Evolutionary conservation across 768 basidiomycete species (phyloP).

Genomic region (Boletus barrowsii): DNA sequence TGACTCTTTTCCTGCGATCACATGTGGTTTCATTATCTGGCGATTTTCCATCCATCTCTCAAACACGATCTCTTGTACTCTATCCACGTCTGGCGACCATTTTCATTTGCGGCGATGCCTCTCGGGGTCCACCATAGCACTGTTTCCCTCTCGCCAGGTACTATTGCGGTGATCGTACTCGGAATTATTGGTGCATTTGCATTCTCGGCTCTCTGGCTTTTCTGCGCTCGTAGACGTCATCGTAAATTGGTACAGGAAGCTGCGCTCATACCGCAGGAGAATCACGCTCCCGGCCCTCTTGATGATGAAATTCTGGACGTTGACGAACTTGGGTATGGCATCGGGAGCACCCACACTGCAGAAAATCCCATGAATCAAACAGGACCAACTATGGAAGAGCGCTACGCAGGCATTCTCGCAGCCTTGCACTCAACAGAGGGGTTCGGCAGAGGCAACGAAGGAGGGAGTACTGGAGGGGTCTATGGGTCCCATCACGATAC

Average conservation of each 20-base stretch:
- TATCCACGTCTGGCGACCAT: constrained; percentile 1
- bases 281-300: constrained; percentile 16
- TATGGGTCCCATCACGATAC: constrained; percentile 23
- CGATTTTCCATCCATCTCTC: background rate
- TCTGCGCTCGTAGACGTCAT: constrained; percentile 32
- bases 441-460: constrained; percentile 16
- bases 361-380: background rate
- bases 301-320: constrained; percentile 21
- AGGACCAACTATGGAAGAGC: constrained; percentile 19
- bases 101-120: constrained; percentile 3
- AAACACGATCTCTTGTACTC: constrained; percentile 3
- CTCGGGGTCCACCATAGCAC: constrained; percentile 5
- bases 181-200: constrained; percentile 26
- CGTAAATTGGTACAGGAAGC: constrained; percentile 22
- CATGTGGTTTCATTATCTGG: constrained; percentile 10
- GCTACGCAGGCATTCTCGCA: constrained; percentile 27
- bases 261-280: constrained; percentile 6
- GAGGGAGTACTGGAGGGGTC: constrained; percentile 27
- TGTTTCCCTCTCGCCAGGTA: constrained; percentile 20
- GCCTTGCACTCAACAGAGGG: constrained; percentile 17
- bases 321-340: constrained; percentile 10
- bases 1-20: constrained; percentile 19
- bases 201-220: constrained; percentile 29
- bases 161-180: constrained; percentile 22
- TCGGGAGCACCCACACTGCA: background rate